Evolutionary conservation across 2,329 filamentous ascomycete genomes (phyloP).

Genomic region (Diaporthe sp.): DNA sequence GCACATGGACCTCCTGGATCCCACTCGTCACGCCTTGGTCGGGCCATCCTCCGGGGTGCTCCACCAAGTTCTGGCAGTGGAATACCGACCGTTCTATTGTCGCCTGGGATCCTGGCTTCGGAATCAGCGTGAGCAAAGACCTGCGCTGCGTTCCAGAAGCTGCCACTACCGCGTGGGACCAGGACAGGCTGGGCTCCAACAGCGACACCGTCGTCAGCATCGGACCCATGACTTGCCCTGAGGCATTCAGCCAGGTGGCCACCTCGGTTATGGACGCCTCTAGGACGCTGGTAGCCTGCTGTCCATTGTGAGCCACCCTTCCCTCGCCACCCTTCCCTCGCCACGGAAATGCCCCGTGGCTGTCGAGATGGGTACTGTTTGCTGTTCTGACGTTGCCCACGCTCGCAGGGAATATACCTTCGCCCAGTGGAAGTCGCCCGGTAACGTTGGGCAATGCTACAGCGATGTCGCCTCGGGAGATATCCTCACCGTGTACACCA

Average conservation of each 20-base stretch:
- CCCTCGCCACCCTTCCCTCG: not conserved
- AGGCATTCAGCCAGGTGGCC: not conserved
- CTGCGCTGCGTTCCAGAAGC: not conserved
- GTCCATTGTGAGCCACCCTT: not conserved
- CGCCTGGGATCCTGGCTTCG: conserved; percentile 5
- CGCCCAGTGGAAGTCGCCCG: not conserved
- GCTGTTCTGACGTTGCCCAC: not conserved
- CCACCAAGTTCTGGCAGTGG: not conserved
- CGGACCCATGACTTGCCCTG: not conserved
- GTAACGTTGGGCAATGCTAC: not conserved
- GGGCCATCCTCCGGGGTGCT: not conserved
- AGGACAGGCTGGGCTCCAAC: not conserved
- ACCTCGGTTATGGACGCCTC: not conserved
- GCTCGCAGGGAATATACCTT: not conserved
- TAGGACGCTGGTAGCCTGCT: not conserved
- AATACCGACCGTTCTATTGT: not conserved
- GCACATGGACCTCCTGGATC: not conserved
- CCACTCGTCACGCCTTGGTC: not conserved
- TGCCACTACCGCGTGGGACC: not conserved
- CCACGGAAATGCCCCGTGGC: not conserved
- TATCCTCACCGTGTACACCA: not conserved
- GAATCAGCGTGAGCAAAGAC: not conserved
- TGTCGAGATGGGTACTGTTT: not conserved
- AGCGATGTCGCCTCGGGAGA: not conserved
- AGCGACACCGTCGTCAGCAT: not conserved